These are phyloP conservation scores for Candida anutae DNA, from an alignment of 1,139 yeast genomes.

Conservation along the genomic window DNA sequence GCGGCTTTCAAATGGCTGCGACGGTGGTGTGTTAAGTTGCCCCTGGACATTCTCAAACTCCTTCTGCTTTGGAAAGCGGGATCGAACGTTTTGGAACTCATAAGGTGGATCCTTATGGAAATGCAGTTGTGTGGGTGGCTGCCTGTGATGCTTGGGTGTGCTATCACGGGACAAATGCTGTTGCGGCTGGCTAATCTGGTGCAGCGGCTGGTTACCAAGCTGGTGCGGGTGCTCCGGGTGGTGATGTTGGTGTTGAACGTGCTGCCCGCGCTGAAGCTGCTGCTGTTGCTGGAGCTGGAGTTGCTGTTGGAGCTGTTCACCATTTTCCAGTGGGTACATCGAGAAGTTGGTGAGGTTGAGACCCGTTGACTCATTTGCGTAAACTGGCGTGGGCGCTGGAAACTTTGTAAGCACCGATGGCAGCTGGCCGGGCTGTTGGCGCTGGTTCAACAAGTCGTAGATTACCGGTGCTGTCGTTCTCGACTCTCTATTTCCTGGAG, in stretches of 20 bases:
- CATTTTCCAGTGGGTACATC: slow-evolving; percentile 7
- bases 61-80: slow-evolving; percentile 20
- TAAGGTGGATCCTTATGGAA: slow-evolving; percentile 7
- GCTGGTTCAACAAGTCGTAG: too few relatives aligned
- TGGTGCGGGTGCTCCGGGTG: slow-evolving; percentile 3
- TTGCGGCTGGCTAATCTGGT: slow-evolving; percentile 8
- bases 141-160: slow-evolving; percentile 5
- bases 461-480: too few relatives aligned
- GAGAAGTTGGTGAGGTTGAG: slow-evolving; percentile 7
- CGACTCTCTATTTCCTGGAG: too few relatives aligned
- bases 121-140: slow-evolving; percentile 3
- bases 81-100: slow-evolving; percentile 21
- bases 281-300: slow-evolving; percentile 8
- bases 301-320: slow-evolving; percentile 6
- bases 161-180: slow-evolving; percentile 4
- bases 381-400: too few relatives aligned
- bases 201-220: slow-evolving; percentile 6
- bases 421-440: too few relatives aligned
- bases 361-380: too few relatives aligned
- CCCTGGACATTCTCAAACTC: too few relatives aligned
- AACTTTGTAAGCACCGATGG: too few relatives aligned
- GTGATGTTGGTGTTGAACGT: slow-evolving; percentile 3
- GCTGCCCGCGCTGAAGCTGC: slow-evolving; percentile 2
- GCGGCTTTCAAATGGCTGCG: too few relatives aligned
- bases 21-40: too few relatives aligned